Evolutionary conservation across 176 grass and related monocot species (phyloP), one percentile per base, ranked within the genome.

Genomic region (Eleusine coracana): DNA sequence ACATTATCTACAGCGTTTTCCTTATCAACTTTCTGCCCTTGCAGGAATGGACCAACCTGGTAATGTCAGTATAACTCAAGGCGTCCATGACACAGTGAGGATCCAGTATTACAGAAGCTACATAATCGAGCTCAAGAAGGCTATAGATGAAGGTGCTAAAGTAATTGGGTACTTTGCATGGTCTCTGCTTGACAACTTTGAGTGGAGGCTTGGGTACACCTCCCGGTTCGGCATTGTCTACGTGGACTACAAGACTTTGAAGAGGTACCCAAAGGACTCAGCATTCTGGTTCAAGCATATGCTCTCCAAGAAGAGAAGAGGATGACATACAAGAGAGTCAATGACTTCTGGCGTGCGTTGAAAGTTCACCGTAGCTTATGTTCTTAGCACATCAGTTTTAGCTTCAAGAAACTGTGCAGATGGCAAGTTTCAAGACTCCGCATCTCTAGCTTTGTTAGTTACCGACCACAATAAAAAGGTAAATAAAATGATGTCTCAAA

Each of bases 141-240:
- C 90, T 8, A 93, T 97, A 74, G 90, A 97, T 41, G 87, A 88
- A 27, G 90, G 95, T 2, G 90, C 92, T 0, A 77, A 74, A 16
- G 95, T 98, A 65, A 91, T 92, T 27, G 92, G 95, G 0, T 98
- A 94, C 79, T 98, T 98, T 41, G 92, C 95, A 0, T 98, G 92
- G 95, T 98, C 95, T 9, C 76, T 98, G 44, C 95, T 98, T 3
- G 95, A 98, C 90, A 98, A 98, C 83, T 98, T 98, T 8, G 90
- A 97, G 60, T 98, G 90, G 95, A 94, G 88, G 36, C 86, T 91
- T 1, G 95, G 95, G 1, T 98, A 98, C 82, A 98, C 92, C 36
- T 92, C 95, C 8, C 90, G 95, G 62, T 98, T 98, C 10, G 88
- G 95, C 3, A 73, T 98, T 12, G 88, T 94, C 46, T 94, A 98